Evolutionary conservation across 768 basidiomycete species (phyloP).

Genomic region (Pleurotus sapidus): DNA sequence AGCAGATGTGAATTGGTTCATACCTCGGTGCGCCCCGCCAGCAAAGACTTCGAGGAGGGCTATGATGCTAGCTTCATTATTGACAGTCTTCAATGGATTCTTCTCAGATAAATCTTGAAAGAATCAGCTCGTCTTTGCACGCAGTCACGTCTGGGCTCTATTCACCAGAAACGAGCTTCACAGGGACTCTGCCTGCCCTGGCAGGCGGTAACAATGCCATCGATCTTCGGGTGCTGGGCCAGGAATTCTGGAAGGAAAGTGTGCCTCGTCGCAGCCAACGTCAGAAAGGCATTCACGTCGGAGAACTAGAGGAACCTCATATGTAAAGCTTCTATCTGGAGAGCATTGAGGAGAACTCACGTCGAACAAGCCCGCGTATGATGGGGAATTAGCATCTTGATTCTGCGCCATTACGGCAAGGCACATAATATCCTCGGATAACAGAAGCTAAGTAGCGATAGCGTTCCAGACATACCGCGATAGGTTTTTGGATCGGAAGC

Average conservation of each 20-base stretch:
- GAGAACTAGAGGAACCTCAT: conserved; percentile 49
- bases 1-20: conserved; percentile 10
- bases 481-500: conserved; percentile 14
- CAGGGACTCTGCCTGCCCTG: conserved; percentile 68
- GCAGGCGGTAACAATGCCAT: conserved; percentile 75
- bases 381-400: conserved; percentile 16
- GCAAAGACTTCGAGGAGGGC: conserved; percentile 66
- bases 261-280: conserved; percentile 77
- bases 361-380: conserved; percentile 67
- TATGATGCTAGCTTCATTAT: conserved; percentile 61
- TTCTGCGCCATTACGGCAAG: conserved; percentile 51
- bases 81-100: conserved; percentile 67
- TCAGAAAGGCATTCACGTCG: conserved; percentile 86
- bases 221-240: conserved; percentile 53
- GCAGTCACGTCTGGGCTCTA: not conserved
- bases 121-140: not conserved
- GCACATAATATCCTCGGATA: conserved; percentile 62
- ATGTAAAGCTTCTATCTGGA: not conserved
- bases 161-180: conserved; percentile 77
- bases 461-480: conserved; percentile 3
- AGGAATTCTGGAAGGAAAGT: conserved; percentile 61
- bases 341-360: conserved; percentile 35
- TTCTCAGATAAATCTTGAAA: conserved; percentile 77
- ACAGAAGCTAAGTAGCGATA: conserved; percentile 43
- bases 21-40: conserved; percentile 71